Percentiles rank a stretch among this genome's conserved stretches.
phyloP scores from a whole-genome alignment of 129 eudicot genomes.

The Erigeron canadensis region DNA sequence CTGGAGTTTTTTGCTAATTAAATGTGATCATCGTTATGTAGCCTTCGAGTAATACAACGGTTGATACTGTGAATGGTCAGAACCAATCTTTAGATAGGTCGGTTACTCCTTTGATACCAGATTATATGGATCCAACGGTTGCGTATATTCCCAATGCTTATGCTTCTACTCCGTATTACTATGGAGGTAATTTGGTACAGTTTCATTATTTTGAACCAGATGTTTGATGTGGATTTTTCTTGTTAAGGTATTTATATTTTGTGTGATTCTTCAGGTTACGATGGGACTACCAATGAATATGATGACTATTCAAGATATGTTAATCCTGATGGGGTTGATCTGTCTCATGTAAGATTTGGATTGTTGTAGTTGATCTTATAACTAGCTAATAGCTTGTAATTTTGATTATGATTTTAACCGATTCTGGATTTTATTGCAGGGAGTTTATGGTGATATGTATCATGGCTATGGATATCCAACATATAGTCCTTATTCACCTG shows the following conservation, averaged over 20 bases:
- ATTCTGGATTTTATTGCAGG: constrained; percentile 38
- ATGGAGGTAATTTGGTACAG: constrained; percentile 43
- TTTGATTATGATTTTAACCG: background rate
- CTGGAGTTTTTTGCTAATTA: constrained; percentile 1
- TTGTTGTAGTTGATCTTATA: background rate
- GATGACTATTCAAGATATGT: constrained; percentile 55
- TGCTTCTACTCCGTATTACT: constrained; percentile 57
- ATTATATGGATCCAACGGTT: constrained; percentile 61
- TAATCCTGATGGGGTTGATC: constrained; percentile 68
- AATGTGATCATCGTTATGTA: background rate
- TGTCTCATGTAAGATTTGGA: constrained; percentile 51
- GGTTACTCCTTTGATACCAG: constrained; percentile 52
- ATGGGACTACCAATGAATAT: constrained; percentile 67
- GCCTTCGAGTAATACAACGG: constrained; percentile 31
- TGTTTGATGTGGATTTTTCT: background rate
- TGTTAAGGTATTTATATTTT: background rate
- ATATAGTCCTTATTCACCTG: constrained; percentile 75
- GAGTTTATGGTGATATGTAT: constrained; percentile 75
- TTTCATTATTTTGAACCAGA: background rate
- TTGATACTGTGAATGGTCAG: constrained; percentile 41
- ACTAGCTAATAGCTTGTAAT: background rate
- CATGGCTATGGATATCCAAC: constrained; percentile 78
- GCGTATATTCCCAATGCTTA: constrained; percentile 56
- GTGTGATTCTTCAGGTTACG: constrained; percentile 39
- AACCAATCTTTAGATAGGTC: constrained; percentile 57